phyloP scores from a whole-genome alignment of 164 flowering plant genomes.

The Euptelea pleiosperma region DNA sequence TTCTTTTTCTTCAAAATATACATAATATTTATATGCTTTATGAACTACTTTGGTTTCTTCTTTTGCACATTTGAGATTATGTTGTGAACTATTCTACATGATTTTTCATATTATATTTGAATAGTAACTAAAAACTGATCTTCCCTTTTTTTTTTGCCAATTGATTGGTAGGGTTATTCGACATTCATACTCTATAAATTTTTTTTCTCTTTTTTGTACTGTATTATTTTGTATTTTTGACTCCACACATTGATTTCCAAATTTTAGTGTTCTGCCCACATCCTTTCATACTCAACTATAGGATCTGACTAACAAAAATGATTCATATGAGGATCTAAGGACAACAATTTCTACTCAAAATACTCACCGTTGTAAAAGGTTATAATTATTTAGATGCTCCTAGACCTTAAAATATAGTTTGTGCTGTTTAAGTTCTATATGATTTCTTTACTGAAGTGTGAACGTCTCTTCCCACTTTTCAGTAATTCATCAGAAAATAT shows the following conservation, averaged over 20 bases:
- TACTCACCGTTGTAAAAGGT: background rate
- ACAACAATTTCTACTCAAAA: too few species aligned
- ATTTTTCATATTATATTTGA: too few species aligned
- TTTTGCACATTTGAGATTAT: too few species aligned
- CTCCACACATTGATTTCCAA: too few species aligned
- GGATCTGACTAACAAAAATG: background rate
- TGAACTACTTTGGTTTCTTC: background rate
- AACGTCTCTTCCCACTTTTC: constrained; percentile 24
- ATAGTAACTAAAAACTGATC: too few species aligned
- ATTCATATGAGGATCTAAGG: background rate
- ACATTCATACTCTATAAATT: too few species aligned
- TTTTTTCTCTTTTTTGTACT: background rate
- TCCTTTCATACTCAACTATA: background rate
- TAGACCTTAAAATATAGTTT: too few species aligned
- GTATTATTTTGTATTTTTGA: background rate
- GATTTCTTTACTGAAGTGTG: constrained; percentile 6
- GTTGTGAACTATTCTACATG: too few species aligned
- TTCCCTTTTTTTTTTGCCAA: too few species aligned
- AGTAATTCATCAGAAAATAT: constrained; percentile 40
- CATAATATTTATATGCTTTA: background rate
- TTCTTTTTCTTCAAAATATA: background rate
- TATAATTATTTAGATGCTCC: background rate
- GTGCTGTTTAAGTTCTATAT: background rate
- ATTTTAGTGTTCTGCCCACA: too few species aligned
- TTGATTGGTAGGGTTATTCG: too few species aligned